Base-by-base conservation (phyloP, 2,329 filamentous ascomycete genomes). In the Neonectria neomacrospora region DNA sequence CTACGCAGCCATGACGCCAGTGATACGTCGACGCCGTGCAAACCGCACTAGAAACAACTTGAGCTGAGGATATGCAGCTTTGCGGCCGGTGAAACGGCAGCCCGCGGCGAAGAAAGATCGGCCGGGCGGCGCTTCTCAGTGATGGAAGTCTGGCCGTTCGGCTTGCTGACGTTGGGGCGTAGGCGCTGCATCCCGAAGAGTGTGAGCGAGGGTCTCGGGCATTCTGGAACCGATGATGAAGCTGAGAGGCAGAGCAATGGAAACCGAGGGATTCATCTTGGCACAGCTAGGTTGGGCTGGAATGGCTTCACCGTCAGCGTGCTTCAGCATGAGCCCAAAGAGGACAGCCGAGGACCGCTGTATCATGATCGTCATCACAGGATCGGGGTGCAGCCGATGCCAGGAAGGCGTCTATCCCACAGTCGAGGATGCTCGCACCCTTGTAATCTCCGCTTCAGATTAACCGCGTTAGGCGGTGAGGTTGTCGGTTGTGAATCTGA, bases 321-420 rank as follows among this genome's bases (percentile, higher is more conserved):
- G 32, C 22, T 50, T 18, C 23, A 60, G 42, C 58, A 53, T 26
- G 50, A 58, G 64, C 66, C 69, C 50, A 56, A 69, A 55, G 23
- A 60, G 67, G 66, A 62, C 63, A 71, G 67, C 63, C 63, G 48
- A 39, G 23, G 45, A 64, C 67, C 66, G 66, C 59, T 66, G 64
- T 28, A 47, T 37, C 41, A 53, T 45, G 42, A 58, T 67, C 52
- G 58, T 52, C 66, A 67, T 69, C 66, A 67, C 70, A 63, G 68
- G 64, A 63, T 61, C 68, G 58, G 57, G 50, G 52, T 67, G 61
- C 66, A 64, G 63, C 59, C 57, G 64, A 66, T 53, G 58, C 48
- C 58, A 64, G 64, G 66, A 63, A 62, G 61, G 53, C 58, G 42
- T 63, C 63, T 63, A 70, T 47, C 51, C 54, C 52, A 50, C 60